A percentile compares a stretch with the other conserved stretches of the same genome.
Conservation (phyloP, 768 basidiomycete species). For the Russula olivacea region DNA sequence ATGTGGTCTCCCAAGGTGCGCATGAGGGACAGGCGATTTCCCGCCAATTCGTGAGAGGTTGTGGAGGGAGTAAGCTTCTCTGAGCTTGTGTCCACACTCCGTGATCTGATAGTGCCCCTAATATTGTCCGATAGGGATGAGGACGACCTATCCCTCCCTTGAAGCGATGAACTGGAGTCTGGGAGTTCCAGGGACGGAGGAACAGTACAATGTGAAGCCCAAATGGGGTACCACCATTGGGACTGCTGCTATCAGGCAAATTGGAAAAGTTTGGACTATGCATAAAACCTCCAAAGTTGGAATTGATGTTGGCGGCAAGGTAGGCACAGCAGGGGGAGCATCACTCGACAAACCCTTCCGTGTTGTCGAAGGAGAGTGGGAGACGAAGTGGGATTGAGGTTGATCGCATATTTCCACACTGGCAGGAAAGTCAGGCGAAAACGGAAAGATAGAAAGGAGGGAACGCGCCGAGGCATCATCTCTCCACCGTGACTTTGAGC, state of each 20-base stretch:
- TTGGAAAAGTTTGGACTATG: slow-evolving; percentile 5
- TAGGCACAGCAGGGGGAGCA: slow-evolving; percentile 16
- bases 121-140: neutral
- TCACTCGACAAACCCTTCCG: neutral
- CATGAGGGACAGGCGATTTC: neutral
- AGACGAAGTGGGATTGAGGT: slow-evolving; percentile 36
- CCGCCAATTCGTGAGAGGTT: slow-evolving; percentile 3
- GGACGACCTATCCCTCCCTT: neutral
- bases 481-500: slow-evolving; percentile 13
- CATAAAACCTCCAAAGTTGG: slow-evolving; percentile 8
- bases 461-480: slow-evolving; percentile 22
- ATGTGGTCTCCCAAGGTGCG: neutral
- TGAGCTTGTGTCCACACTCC: neutral
- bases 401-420: slow-evolving; percentile 47
- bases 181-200: neutral
- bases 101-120: neutral
- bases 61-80: slow-evolving; percentile 1
- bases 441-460: neutral
- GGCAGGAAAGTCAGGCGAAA: neutral
- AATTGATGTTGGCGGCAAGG: slow-evolving; percentile 8
- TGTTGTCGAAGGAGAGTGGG: slow-evolving; percentile 17
- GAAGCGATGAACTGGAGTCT: neutral
- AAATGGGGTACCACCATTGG: neutral
- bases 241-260: neutral
- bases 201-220: neutral